Conservation (phyloP, 495 filamentous ascomycete genomes). For the Cenococcum geophilum region DNA sequence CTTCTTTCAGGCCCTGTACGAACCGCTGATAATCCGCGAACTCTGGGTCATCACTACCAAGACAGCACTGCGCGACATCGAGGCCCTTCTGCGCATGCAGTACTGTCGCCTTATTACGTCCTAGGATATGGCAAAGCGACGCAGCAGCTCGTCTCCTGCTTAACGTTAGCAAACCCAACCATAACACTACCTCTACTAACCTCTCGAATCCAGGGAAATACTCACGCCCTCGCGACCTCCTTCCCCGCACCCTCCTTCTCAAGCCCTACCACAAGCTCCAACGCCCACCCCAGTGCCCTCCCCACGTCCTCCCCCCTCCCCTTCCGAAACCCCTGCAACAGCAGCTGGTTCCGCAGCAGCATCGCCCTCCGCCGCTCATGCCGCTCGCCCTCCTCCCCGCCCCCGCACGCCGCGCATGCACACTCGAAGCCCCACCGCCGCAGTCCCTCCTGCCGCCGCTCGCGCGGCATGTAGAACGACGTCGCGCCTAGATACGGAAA, state of each 20-base stretch:
- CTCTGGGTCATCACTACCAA: background rate
- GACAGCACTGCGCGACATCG: background rate
- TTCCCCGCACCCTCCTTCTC: background rate
- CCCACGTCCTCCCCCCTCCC: background rate
- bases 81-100: background rate
- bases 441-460: constrained; percentile 5
- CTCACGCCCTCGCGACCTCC: constrained; percentile 2
- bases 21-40: background rate
- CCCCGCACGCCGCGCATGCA: constrained; percentile 7
- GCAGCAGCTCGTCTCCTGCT: background rate
- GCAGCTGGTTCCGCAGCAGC: background rate
- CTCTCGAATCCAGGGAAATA: background rate
- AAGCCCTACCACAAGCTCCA: background rate
- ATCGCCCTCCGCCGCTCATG: background rate
- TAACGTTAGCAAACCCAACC: background rate
- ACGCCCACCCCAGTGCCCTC: background rate
- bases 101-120: background rate
- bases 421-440: constrained; percentile 11
- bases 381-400: constrained; percentile 1
- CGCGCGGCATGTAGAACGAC: background rate
- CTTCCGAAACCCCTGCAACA: background rate
- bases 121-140: background rate
- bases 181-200: background rate
- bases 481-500: constrained; percentile 14
- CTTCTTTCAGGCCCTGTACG: background rate